Evolutionary conservation across 441 rosid species (phyloP).

Genomic region (Euphorbia neoarborescens): DNA sequence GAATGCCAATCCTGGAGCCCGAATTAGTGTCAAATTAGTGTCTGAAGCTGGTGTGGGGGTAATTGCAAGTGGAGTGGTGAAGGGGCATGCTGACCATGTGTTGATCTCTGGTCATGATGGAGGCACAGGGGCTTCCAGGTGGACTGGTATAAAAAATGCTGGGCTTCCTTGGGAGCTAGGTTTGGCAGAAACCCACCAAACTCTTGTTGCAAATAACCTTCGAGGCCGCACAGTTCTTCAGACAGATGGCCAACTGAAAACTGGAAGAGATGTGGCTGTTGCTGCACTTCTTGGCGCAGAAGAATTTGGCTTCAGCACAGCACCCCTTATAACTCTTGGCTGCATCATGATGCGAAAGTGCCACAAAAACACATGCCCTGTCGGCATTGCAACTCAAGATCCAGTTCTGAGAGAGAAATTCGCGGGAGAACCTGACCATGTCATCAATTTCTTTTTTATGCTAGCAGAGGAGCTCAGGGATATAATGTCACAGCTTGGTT

Average conservation of each 20-base stretch:
- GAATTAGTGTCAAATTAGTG: conserved; percentile 92
- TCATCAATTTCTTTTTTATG: conserved; percentile 97
- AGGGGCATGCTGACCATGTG: conserved; percentile 99
- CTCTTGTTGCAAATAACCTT: conserved; percentile 96
- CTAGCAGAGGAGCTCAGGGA: conserved; percentile 97
- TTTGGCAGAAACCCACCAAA: conserved; percentile 98
- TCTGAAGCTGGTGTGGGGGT: conserved; percentile 99
- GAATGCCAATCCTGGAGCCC: conserved; percentile 95
- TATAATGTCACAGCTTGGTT: conserved; percentile 94
- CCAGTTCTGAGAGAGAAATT: conserved; percentile 96
- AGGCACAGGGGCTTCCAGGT: conserved; percentile 98
- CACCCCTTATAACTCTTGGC: conserved; percentile 97
- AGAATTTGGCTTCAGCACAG: conserved; percentile 99
- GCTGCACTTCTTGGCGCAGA: conserved; percentile 99
- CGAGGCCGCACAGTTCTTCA: conserved; percentile 98
- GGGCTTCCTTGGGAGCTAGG: conserved; percentile 99
- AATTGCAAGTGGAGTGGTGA: conserved; percentile 98
- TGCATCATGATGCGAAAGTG: conserved; percentile 99
- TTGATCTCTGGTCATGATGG: conserved; percentile 99
- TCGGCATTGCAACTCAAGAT: conserved; percentile 99
- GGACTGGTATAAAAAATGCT: conserved; percentile 99
- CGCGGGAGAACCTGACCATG: conserved; percentile 99
- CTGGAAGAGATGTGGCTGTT: conserved; percentile 96
- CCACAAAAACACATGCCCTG: conserved; percentile 99
- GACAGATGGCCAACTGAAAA: conserved; percentile 98